Percentiles rank a stretch among this genome's conserved stretches.
These are phyloP conservation scores for Naegleria gruberi DNA, from an alignment of 208 protist species.

Conservation along the genomic window DNA sequence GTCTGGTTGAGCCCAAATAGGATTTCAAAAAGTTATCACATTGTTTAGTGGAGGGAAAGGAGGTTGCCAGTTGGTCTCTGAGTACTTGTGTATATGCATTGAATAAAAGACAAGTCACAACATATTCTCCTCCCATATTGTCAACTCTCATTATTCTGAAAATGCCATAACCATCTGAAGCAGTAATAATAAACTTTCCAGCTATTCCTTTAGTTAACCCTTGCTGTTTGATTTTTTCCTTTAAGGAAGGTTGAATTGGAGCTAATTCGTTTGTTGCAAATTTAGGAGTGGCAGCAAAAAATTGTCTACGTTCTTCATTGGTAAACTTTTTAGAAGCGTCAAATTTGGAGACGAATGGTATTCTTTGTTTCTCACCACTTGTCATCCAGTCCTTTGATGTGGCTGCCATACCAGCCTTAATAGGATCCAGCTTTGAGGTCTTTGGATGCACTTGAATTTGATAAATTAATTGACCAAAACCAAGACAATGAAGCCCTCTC, in stretches of 20 bases:
- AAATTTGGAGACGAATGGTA: too few relatives aligned
- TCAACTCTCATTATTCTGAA: not conserved
- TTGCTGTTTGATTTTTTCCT: not conserved
- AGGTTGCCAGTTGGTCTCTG: not conserved
- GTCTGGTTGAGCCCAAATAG: not conserved
- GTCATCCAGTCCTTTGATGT: too few relatives aligned
- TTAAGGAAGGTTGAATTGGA: not conserved
- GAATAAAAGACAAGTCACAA: not conserved
- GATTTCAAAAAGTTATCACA: not conserved
- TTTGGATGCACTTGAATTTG: too few relatives aligned
- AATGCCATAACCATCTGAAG: not conserved
- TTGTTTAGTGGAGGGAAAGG: not conserved
- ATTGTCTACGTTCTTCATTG: too few relatives aligned
- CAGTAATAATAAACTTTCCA: not conserved
- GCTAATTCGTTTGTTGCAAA: too few relatives aligned
- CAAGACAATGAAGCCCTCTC: too few relatives aligned
- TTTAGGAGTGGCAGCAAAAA: too few relatives aligned
- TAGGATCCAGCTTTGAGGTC: too few relatives aligned
- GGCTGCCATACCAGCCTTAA: too few relatives aligned
- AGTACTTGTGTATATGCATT: not conserved
- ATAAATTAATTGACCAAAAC: too few relatives aligned
- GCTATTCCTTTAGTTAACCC: not conserved
- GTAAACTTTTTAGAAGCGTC: too few relatives aligned
- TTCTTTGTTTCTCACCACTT: too few relatives aligned
- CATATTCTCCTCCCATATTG: not conserved